Conservation (phyloP, 129 eudicot genomes). For the Lonicera japonica region DNA sequence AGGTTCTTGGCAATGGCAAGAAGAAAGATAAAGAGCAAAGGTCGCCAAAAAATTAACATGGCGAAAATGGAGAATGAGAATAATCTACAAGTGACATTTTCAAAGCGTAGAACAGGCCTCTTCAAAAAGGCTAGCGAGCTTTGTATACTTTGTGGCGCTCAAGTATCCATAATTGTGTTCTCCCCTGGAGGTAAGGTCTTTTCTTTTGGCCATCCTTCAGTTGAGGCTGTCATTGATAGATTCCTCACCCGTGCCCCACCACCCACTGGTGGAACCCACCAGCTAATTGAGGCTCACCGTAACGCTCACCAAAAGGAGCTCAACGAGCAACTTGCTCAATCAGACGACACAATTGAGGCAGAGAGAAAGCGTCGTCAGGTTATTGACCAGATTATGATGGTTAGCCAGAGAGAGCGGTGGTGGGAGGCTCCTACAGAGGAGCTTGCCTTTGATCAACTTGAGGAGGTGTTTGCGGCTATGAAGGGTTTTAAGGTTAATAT, state of each 20-base stretch:
- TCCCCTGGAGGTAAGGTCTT: constrained; percentile 25
- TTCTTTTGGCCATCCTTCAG: constrained; percentile 36
- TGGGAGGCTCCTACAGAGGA: constrained; percentile 15
- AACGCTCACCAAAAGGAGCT: not conserved
- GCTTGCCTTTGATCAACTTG: constrained; percentile 12
- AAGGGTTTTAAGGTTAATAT: constrained; percentile 1
- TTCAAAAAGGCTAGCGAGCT: constrained; percentile 42
- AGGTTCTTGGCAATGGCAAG: not conserved
- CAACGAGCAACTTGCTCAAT: constrained; percentile 10
- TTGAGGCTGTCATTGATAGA: constrained; percentile 5
- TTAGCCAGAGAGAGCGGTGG: constrained; percentile 12
- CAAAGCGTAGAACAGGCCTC: constrained; percentile 28
- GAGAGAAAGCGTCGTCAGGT: constrained; percentile 12
- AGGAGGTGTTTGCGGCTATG: constrained; percentile 7
- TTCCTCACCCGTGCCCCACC: constrained; percentile 1
- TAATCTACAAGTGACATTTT: constrained; percentile 33
- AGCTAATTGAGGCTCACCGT: constrained; percentile 18
- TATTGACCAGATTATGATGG: not conserved
- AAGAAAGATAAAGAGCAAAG: not conserved
- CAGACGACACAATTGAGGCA: constrained; percentile 6
- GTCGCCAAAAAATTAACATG: constrained; percentile 25
- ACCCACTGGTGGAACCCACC: not conserved
- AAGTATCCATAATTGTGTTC: constrained; percentile 20
- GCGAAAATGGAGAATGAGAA: constrained; percentile 20
- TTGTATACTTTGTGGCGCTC: constrained; percentile 18